Evolutionary conservation across 768 basidiomycete species (phyloP), one percentile per base, ranked within the genome.

Genomic region (Leucocoprinus leucothites): DNA sequence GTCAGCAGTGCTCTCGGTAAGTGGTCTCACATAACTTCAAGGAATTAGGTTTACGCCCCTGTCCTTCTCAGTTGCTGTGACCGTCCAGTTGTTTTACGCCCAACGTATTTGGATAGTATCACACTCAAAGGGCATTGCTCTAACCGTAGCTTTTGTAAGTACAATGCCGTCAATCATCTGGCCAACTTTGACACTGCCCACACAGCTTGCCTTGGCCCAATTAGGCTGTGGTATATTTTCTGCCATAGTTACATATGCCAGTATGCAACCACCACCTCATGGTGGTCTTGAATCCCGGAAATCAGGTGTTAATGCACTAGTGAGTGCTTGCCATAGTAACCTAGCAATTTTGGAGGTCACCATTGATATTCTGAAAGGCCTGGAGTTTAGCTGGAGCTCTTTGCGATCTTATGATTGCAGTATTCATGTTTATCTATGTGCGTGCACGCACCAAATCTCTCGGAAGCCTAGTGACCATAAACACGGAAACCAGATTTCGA

Each of bases 341-440:
- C 11, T 24, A 13, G 22, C 19, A 16, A 50, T 22, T 38, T 50
- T n/a, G 18, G 8, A 16, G 31, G 11, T 0, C 24, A 3, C 11
- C 31, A 9, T 21, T 34, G 16, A 13, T 36, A 14, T 22, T 2
- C 14, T 31, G 31, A 31, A 31, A 55, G 53, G 46, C 18, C 28
- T 55, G 53, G 53, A 45, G 26, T 8, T 1, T 22, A 3, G 3
- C 41, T 28, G 46, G 53, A 11, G 26, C 24, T 6, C 2, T 31
- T 3, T 48, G 46, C 21, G 53, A 55, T n/a, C 14, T 55, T 1
- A 9, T 55, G 11, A 55, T 55, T 42, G 45, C 46, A n/a, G 16
- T 40, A 9, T 55, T 47, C 38, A 55, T 55, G 53, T 41, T 41
- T 9, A 28, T 21, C n/a, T 41, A 47, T 28, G 46, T 54, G 28